phyloP scores from a whole-genome alignment of 257 asterid species.

The Ligustrum vulgare region DNA sequence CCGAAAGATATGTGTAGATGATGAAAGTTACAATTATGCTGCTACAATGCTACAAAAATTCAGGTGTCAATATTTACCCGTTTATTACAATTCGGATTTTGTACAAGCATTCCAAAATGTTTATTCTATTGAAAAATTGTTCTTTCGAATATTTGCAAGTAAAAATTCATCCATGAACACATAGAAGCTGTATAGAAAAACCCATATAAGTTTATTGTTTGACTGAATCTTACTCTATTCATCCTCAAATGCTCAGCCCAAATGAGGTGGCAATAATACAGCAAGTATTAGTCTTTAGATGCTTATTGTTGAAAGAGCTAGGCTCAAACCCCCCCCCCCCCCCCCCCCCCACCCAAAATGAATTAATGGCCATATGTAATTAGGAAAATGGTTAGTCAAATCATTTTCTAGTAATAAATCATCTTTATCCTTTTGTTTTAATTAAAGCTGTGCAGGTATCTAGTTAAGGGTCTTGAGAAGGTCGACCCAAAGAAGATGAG shows the following conservation, averaged over 20 bases:
- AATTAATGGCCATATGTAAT: neutral
- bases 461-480: constrained; percentile 75
- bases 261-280: too few species aligned
- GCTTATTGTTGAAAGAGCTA: neutral
- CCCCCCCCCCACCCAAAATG: too few species aligned
- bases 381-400: neutral
- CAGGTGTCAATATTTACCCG: constrained; percentile 46
- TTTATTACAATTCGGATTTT: neutral
- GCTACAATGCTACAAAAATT: constrained; percentile 74
- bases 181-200: too few species aligned
- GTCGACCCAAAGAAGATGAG: constrained; percentile 74
- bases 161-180: too few species aligned
- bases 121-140: too few species aligned
- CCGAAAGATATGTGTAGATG: constrained; percentile 59
- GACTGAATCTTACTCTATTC: too few species aligned
- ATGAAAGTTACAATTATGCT: constrained; percentile 64
- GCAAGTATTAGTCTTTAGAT: too few species aligned
- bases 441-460: constrained; percentile 53
- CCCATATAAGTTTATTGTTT: too few species aligned
- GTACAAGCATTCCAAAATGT: too few species aligned
- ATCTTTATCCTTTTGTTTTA: constrained; percentile 13
- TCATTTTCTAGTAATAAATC: neutral
- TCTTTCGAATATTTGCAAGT: too few species aligned
- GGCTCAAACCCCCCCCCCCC: too few species aligned
- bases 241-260: too few species aligned